Conservation (phyloP, 2,329 filamentous ascomycete genomes). For the Teratosphaeria epicoccoides region DNA sequence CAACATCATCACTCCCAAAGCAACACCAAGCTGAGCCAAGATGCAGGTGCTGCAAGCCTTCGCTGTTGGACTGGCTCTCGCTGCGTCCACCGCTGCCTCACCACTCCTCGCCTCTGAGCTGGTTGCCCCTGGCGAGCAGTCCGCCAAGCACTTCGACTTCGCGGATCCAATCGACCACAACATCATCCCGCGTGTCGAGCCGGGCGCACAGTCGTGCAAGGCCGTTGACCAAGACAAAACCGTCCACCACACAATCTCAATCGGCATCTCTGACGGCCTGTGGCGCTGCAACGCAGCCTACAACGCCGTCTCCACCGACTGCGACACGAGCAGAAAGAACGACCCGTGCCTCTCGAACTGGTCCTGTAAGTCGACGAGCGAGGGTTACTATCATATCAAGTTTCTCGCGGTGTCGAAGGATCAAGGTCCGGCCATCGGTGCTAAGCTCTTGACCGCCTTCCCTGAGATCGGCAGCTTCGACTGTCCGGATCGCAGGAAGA, state of each 20-base stretch:
- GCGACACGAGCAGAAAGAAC: background rate
- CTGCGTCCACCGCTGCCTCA: background rate
- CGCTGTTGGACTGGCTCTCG: background rate
- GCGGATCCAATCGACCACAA: background rate
- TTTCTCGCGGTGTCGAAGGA: background rate
- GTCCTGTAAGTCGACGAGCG: background rate
- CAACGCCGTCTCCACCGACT: background rate
- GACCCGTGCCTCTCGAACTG: background rate
- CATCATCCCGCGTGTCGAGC: background rate
- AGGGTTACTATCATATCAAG: background rate
- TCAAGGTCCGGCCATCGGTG: background rate
- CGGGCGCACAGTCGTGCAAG: background rate
- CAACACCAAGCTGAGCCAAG: background rate
- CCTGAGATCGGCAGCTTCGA: background rate
- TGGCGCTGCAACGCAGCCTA: background rate
- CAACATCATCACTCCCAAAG: background rate
- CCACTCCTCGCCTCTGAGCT: background rate
- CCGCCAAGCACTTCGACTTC: background rate
- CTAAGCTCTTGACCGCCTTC: background rate
- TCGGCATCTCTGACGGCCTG: background rate
- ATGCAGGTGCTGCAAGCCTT: background rate
- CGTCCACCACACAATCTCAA: background rate
- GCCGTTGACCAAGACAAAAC: background rate
- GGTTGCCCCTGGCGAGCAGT: background rate
- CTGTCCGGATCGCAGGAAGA: background rate